Base-by-base conservation (phyloP, 2,329 filamentous ascomycete genomes). In the Metarhizium sp. region DNA sequence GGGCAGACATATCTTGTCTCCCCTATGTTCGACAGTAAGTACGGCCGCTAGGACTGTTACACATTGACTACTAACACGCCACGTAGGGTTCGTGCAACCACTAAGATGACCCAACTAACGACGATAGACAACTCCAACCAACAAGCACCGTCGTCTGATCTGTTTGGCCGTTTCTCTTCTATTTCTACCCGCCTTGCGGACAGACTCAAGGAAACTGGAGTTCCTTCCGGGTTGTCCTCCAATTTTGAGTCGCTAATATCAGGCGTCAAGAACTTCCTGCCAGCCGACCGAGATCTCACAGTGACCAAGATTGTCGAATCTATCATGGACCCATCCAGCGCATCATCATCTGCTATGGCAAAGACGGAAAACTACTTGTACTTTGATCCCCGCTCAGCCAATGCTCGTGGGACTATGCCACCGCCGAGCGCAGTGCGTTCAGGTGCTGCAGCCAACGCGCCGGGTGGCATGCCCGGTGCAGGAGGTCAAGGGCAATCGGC, bases 281-380 rank as follows among this genome's bases (percentile, higher is more conserved):
- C 95, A 0, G 90, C 85, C 14, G 95, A 99, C 73, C 90, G 92
- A 64, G 95, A 99, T 67, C 81, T 97, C 10, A 97, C 94, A 0
- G 82, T 99, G 53, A 99, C 95, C 55, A 97, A 97, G 73, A 96
- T 99, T 67, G 92, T 94, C 45, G 94, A 99, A 71, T 95, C 90
- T 1, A 86, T 99, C 65, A 99, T 99, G 92, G 94, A 99, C 66
- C 94, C 94, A 0, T 81, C 90, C 49, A 84, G 90, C 11, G 92
- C 94, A 3, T 90, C 90, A 4, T 92, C 90, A 6, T 92, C 88
- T 30, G 94, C 94, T 30, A 94, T 99, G 61, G 88, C 90, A 58
- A 97, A 96, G 76, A 97, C 94, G 1, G 94, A 99, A 68, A 87
- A 89, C 64, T 99, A 96, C 66, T 82, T 97, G 34, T 99, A 96